These are phyloP conservation scores for Naematelia encephala DNA, from an alignment of 768 basidiomycete genomes.

Conservation along the genomic window DNA sequence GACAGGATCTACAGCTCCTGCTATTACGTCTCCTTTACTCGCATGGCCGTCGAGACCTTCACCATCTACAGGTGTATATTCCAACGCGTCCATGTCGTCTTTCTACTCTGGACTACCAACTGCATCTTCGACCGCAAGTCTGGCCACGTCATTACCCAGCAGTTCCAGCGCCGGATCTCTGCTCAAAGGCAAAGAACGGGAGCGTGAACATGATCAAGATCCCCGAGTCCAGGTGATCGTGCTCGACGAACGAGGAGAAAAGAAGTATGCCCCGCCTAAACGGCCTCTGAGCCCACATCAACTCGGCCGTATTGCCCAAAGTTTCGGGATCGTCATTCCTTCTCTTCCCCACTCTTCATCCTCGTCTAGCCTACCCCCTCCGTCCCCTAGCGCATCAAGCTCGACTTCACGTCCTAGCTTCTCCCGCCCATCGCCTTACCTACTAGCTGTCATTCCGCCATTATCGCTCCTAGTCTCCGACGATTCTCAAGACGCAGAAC, in stretches of 20 bases:
- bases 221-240: neutral
- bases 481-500: conserved; percentile 9
- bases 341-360: conserved; percentile 23
- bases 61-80: too few relatives aligned
- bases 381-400: conserved; percentile 7
- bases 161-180: neutral
- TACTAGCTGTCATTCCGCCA: conserved; percentile 44
- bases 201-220: too few relatives aligned
- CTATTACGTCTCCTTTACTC: conserved; percentile 35
- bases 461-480: conserved; percentile 21
- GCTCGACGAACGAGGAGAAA: conserved; percentile 5
- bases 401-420: conserved; percentile 6
- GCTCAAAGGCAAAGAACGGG: too few relatives aligned
- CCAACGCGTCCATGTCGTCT: conserved; percentile 15
- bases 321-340: conserved; percentile 44
- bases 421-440: conserved; percentile 18
- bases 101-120: conserved; percentile 17
- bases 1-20: conserved; percentile 35
- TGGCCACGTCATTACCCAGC: conserved; percentile 3
- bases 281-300: conserved; percentile 35
- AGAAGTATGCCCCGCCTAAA: conserved; percentile 35
- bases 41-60: conserved; percentile 37
- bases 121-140: conserved; percentile 1
- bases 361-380: conserved; percentile 5
- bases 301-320: conserved; percentile 43